Percentiles rank a stretch among this genome's conserved stretches.
These are phyloP conservation scores for Nevesoporus exiguus DNA, from an alignment of 768 basidiomycete genomes.

Conservation along the genomic window DNA sequence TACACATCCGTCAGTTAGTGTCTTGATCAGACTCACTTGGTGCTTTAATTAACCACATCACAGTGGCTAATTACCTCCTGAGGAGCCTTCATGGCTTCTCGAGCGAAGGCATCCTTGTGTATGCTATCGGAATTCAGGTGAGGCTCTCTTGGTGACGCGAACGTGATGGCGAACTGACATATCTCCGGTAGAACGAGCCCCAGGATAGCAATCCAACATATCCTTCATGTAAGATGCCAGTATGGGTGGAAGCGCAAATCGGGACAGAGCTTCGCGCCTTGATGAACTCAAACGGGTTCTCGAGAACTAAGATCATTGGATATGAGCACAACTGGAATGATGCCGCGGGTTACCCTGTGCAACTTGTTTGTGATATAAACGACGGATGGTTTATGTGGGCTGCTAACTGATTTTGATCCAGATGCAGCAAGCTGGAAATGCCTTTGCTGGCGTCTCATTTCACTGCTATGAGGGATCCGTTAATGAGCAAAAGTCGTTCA, in stretches of 20 bases:
- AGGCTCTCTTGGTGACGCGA: neutral
- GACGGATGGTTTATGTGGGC: neutral
- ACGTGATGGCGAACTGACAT: neutral
- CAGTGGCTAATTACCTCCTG: slow-evolving; percentile 70
- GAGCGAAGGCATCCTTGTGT: slow-evolving; percentile 54
- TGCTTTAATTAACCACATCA: neutral
- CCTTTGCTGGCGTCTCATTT: slow-evolving; percentile 65
- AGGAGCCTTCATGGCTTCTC: slow-evolving; percentile 70
- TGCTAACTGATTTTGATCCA: slow-evolving; percentile 11
- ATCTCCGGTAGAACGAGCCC: slow-evolving; percentile 46
- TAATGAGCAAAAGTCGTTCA: slow-evolving; percentile 52
- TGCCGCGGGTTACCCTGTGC: slow-evolving; percentile 59
- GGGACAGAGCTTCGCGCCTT: slow-evolving; percentile 52
- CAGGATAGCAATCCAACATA: slow-evolving; percentile 61
- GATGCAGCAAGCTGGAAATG: slow-evolving; percentile 54
- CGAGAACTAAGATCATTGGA: slow-evolving; percentile 58
- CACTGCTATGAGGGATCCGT: slow-evolving; percentile 75
- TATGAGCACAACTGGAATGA: slow-evolving; percentile 75
- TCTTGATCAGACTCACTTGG: neutral
- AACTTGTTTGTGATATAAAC: slow-evolving; percentile 38
- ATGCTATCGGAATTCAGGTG: slow-evolving; percentile 59
- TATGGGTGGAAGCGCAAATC: slow-evolving; percentile 55
- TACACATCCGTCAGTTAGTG: slow-evolving; percentile 49
- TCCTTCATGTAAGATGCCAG: slow-evolving; percentile 57
- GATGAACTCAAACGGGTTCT: slow-evolving; percentile 61